Base-by-base conservation (phyloP, 768 basidiomycete genomes). In the Lyophyllum shimeji region DNA sequence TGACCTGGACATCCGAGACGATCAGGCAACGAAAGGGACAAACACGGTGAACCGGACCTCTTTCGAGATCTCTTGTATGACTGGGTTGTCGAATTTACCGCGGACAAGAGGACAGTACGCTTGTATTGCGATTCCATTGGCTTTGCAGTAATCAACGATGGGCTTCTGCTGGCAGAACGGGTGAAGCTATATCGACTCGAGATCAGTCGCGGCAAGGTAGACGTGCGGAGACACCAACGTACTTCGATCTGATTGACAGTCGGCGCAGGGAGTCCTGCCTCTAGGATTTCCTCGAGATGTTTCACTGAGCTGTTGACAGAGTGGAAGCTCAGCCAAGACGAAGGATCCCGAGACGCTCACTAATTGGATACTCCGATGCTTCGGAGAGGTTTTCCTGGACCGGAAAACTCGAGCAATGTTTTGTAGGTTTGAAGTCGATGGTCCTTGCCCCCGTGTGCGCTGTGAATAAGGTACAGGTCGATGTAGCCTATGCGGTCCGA, bases 211-310 rank as follows among this genome's bases (percentile, higher is more conserved):
- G 20, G n/a, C 8, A 18, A 31, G 48, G n/a, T 18, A 21, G 23
- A 24, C 21, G 3, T 23, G 4, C 25, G 46, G 25, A 46, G 33
- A 27, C 11, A 18, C 17, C 39, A 18, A 57, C 73, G 21, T 63
- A 83, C 90, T 79, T 93, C 90, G 49, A 93, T 82, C 67, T 93
- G 91, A 64, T 93, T 92, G 50, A 93, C 85, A 1, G 83, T 68
- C 6, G 91, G 92, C 56, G 76, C 69, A 51, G 83, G 82, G 37
- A 82, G 74, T 3, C 87, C 86, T 0, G 82, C 83, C 9, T 72
- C 69, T 48, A 71, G 76, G 42, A 93, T 86, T 69, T 93, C 89
- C 60, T 91, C 82, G 1, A 93, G 74, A 60, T 93, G 91, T 34
- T 82, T 80, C 24, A 87, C 66, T 11, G 78, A 78, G 60, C 90